Conservation (phyloP, 1,139 yeast genomes). For the Ogataea hybrid region DNA sequence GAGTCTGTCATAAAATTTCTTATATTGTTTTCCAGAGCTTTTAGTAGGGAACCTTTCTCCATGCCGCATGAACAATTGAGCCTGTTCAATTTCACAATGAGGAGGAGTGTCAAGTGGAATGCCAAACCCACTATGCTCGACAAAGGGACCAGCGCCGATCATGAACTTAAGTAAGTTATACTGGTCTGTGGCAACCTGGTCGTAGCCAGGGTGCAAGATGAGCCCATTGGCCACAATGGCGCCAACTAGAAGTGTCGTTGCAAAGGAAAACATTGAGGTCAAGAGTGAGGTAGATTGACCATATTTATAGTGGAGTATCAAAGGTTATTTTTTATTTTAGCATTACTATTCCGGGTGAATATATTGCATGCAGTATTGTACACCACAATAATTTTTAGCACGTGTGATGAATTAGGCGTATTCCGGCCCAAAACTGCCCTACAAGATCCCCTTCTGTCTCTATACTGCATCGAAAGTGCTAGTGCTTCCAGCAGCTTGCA, state of each 20-base stretch:
- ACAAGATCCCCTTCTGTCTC: too few species aligned
- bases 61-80: slow-evolving; percentile 60
- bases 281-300: neutral
- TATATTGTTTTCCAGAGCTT: slow-evolving; percentile 1
- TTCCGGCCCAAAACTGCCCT: too few species aligned
- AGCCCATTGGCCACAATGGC: neutral
- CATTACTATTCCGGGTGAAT: too few species aligned
- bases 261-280: neutral
- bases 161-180: slow-evolving; percentile 38
- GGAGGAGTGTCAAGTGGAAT: slow-evolving; percentile 44
- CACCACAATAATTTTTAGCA: neutral
- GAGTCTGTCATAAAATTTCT: neutral
- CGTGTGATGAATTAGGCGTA: neutral
- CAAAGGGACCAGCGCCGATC: slow-evolving; percentile 42
- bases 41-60: slow-evolving; percentile 58
- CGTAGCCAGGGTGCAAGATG: neutral
- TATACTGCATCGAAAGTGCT: too few species aligned
- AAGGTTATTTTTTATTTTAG: too few species aligned
- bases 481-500: too few species aligned
- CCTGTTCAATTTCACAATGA: slow-evolving; percentile 58
- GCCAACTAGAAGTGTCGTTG: neutral
- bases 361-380: too few species aligned
- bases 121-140: slow-evolving; percentile 39
- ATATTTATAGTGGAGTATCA: neutral
- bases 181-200: slow-evolving; percentile 2